phyloP scores from a whole-genome alignment of 2,329 filamentous ascomycete species.

The Tolypocladium inflatum region DNA sequence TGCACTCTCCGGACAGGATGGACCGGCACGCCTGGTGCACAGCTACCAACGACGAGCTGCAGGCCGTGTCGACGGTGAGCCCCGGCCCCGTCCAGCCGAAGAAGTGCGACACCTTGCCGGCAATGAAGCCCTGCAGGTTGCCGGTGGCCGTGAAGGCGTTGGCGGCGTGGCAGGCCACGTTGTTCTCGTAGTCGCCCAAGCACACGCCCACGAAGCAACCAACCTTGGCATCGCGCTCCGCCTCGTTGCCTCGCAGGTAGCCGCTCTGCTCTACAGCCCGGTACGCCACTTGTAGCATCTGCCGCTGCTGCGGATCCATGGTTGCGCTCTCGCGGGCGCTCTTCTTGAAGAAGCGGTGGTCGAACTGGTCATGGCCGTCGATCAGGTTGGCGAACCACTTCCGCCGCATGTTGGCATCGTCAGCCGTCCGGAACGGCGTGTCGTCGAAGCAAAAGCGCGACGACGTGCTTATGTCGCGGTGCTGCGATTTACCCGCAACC shows the following conservation, averaged over 20 bases:
- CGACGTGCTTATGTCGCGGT: neutral
- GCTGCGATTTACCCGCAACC: slow-evolving; percentile 4
- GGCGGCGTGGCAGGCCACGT: slow-evolving; percentile 23
- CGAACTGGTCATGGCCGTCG: slow-evolving; percentile 18
- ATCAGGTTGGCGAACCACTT: slow-evolving; percentile 14
- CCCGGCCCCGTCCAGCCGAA: slow-evolving; percentile 29
- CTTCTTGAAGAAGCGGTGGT: slow-evolving; percentile 30
- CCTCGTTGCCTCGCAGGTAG: slow-evolving; percentile 5
- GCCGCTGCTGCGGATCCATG: slow-evolving; percentile 30
- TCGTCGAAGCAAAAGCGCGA: neutral
- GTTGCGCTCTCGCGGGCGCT: slow-evolving; percentile 22
- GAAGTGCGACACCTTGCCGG: slow-evolving; percentile 23
- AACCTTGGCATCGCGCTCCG: neutral
- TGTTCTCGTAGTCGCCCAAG: slow-evolving; percentile 29
- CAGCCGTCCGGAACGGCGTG: neutral
- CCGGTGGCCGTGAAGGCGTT: slow-evolving; percentile 29
- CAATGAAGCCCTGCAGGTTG: slow-evolving; percentile 18
- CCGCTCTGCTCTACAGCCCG: slow-evolving; percentile 23
- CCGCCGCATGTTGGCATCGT: neutral
- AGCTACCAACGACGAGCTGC: slow-evolving; percentile 24
- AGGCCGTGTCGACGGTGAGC: slow-evolving; percentile 27
- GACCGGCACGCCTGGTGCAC: slow-evolving; percentile 21
- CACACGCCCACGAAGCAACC: slow-evolving; percentile 28
- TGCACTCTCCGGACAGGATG: slow-evolving; percentile 19
- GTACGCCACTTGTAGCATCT: slow-evolving; percentile 29